A percentile compares a stretch with the other conserved stretches of the same genome.
phyloP scores from a whole-genome alignment of 1,284 basidiomycete species.

The Thelephora terrestris region DNA sequence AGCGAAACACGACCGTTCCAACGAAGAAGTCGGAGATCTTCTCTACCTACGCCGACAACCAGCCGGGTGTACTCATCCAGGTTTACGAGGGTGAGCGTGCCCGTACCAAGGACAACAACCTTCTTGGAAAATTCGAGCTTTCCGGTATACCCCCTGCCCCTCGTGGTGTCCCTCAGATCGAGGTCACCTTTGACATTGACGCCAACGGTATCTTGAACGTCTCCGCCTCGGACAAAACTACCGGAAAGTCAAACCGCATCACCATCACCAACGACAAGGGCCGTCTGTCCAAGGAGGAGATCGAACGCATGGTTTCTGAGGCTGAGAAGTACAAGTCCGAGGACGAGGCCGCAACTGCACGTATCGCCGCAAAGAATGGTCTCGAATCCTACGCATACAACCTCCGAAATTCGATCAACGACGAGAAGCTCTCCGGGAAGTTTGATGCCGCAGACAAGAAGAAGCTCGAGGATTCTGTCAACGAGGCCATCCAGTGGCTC shows the following conservation, averaged over 20 bases:
- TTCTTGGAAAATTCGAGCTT: conserved; percentile 98
- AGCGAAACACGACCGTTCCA: conserved; percentile 97
- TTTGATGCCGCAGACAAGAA: conserved; percentile 84
- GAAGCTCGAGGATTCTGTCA: conserved; percentile 77
- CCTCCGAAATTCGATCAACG: conserved; percentile 83
- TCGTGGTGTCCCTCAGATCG: conserved; percentile 96
- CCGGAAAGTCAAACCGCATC: conserved; percentile 93
- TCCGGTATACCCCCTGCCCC: conserved; percentile 96
- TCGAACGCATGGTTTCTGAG: conserved; percentile 92
- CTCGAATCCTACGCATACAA: conserved; percentile 96
- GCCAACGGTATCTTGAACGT: conserved; percentile 98
- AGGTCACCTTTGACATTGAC: conserved; percentile 98
- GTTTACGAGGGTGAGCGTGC: conserved; percentile 99
- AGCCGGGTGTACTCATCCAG: conserved; percentile 97
- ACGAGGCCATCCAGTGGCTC: conserved; percentile 85
- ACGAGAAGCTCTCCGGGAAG: conserved; percentile 83
- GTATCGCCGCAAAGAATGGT: conserved; percentile 81
- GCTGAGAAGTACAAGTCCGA: conserved; percentile 92
- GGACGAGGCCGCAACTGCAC: conserved; percentile 74
- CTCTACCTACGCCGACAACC: conserved; percentile 99
- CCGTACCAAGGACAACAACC: conserved; percentile 98
- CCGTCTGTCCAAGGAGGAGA: conserved; percentile 96
- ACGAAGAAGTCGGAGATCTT: conserved; percentile 99
- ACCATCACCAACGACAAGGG: conserved; percentile 99
- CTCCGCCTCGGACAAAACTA: conserved; percentile 94